Evolutionary conservation across 495 filamentous ascomycete genomes (phyloP).

Genomic region (Pseudoneurospora amorphoporcata): DNA sequence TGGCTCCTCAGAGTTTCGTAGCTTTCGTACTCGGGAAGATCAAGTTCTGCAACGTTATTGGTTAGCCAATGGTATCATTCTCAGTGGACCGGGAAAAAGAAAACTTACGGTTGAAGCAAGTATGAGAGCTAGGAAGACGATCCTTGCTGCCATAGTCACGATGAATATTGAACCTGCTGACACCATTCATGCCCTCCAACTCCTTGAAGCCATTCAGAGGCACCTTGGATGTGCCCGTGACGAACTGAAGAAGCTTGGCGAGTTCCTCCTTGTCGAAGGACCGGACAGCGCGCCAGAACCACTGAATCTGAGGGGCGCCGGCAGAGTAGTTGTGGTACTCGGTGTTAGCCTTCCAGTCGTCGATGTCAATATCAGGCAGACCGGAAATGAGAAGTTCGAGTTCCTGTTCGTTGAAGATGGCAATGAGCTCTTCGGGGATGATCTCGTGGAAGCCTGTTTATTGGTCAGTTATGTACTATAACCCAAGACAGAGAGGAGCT

Average conservation of each 20-base stretch:
- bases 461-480: slow-evolving; percentile 11
- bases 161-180: slow-evolving; percentile 97
- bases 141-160: slow-evolving; percentile 98
- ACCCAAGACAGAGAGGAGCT: neutral
- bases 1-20: slow-evolving; percentile 85
- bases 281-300: slow-evolving; percentile 98
- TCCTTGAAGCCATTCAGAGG: slow-evolving; percentile 98
- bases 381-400: slow-evolving; percentile 95
- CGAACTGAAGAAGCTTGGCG: slow-evolving; percentile 94
- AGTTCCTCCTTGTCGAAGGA: slow-evolving; percentile 99
- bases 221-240: slow-evolving; percentile 97
- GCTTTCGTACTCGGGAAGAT: slow-evolving; percentile 95
- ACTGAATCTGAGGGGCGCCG: slow-evolving; percentile 93
- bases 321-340: slow-evolving; percentile 98
- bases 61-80: slow-evolving; percentile 20
- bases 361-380: slow-evolving; percentile 91
- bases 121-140: slow-evolving; percentile 89
- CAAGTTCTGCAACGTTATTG: slow-evolving; percentile 60
- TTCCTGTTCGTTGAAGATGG: slow-evolving; percentile 98
- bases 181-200: slow-evolving; percentile 97
- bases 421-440: slow-evolving; percentile 84
- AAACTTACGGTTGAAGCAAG: slow-evolving; percentile 97
- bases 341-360: slow-evolving; percentile 98
- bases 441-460: slow-evolving; percentile 88
- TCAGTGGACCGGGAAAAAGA: neutral